Conservation (phyloP, 1,284 basidiomycete species). For the Pterulicium gracile region DNA sequence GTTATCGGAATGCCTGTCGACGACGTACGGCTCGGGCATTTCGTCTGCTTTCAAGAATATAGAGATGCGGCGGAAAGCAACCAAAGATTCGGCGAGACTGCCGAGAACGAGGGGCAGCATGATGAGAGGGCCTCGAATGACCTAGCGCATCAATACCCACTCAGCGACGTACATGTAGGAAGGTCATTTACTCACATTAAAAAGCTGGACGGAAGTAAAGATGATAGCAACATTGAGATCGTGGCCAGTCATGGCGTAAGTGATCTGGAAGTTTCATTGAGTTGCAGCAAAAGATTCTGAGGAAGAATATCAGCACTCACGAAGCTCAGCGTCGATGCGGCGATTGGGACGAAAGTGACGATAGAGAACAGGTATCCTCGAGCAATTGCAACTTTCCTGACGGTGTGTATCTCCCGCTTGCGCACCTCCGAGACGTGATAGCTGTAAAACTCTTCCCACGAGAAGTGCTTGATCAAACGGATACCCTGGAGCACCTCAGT, state of each 20-base stretch:
- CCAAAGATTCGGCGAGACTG: slow-evolving; percentile 32
- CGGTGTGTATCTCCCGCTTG: slow-evolving; percentile 27
- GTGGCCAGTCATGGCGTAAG: slow-evolving; percentile 42
- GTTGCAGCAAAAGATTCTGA: too few species aligned
- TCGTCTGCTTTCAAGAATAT: slow-evolving; percentile 44
- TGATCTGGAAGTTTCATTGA: slow-evolving; percentile 27
- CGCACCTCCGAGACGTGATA: slow-evolving; percentile 30
- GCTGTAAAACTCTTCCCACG: slow-evolving; percentile 37
- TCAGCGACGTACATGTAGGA: not conserved
- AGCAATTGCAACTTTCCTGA: slow-evolving; percentile 21
- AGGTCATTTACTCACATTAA: slow-evolving; percentile 43
- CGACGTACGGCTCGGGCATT: slow-evolving; percentile 27
- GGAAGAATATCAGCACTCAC: slow-evolving; percentile 14
- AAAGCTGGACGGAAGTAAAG: slow-evolving; percentile 49
- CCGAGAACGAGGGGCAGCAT: slow-evolving; percentile 28
- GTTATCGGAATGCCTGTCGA: slow-evolving; percentile 23
- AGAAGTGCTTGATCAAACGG: slow-evolving; percentile 31
- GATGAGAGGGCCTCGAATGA: slow-evolving; percentile 26
- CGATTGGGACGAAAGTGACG: slow-evolving; percentile 36
- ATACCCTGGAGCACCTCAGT: slow-evolving; percentile 39
- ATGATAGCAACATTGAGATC: slow-evolving; percentile 42
- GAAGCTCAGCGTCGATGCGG: slow-evolving; percentile 51
- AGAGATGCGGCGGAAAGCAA: slow-evolving; percentile 37
- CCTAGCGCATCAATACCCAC: slow-evolving; percentile 13
- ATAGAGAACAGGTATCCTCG: slow-evolving; percentile 18